Percentiles rank a stretch among this genome's conserved stretches.
Evolutionary conservation across 2,329 filamentous ascomycete genomes (phyloP).

Genomic region (Alternaria viburni): DNA sequence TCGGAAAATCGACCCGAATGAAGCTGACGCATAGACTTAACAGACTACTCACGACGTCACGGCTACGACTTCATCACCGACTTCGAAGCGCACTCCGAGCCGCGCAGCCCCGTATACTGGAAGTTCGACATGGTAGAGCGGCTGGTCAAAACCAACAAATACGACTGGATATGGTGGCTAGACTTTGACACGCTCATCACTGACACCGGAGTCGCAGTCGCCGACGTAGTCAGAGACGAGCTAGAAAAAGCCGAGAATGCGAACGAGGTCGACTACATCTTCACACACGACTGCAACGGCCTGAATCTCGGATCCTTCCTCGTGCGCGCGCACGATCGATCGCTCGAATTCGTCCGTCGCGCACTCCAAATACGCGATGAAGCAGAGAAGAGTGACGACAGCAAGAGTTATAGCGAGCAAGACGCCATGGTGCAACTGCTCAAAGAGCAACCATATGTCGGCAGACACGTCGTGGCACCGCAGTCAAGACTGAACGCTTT

Average conservation of each 20-base stretch:
- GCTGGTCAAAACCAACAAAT: constrained; percentile 41
- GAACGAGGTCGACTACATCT: constrained; percentile 46
- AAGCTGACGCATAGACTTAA: constrained; percentile 2
- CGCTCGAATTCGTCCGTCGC: constrained; percentile 43
- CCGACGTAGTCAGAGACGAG: constrained; percentile 45
- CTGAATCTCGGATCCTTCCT: constrained; percentile 51
- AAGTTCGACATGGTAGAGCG: constrained; percentile 50
- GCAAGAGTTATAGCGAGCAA: constrained; percentile 44
- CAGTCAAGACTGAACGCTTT: constrained; percentile 51
- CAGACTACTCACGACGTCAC: constrained; percentile 50
- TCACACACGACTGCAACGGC: constrained; percentile 50
- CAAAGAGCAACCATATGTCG: constrained; percentile 28
- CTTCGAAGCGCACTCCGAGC: constrained; percentile 43
- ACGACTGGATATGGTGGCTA: constrained; percentile 54
- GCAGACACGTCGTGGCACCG: constrained; percentile 38
- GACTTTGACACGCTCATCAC: constrained; percentile 53
- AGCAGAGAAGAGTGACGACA: constrained; percentile 23
- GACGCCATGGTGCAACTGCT: constrained; percentile 47
- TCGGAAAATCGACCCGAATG: no score
- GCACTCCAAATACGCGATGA: constrained; percentile 35
- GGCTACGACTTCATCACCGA: constrained; percentile 50
- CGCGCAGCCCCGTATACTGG: constrained; percentile 41
- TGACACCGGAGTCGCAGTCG: constrained; percentile 45
- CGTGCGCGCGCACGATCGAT: constrained; percentile 43
- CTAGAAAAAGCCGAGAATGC: constrained; percentile 38